Base-by-base conservation (phyloP, 345 rosid species). In the Nephelium lappaceum region DNA sequence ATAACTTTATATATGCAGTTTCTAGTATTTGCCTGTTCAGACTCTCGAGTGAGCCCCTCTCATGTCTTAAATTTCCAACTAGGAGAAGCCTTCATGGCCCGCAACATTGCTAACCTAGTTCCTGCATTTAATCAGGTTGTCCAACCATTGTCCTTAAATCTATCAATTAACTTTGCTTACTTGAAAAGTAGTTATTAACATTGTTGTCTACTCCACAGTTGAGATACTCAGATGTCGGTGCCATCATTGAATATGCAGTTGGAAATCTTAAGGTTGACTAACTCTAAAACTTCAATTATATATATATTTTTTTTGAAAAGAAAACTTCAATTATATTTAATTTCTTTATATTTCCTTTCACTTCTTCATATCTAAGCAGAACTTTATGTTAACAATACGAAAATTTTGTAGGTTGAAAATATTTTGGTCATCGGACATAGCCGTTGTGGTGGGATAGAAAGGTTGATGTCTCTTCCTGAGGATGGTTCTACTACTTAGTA, bases 21-120 rank as follows among this genome's bases (percentile, higher is more conserved):
- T 60, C 62, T 83, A 42, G 82, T 83, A 27, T 83, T 83, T 68
- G 87, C 89, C 0, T 89, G 92, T 86, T 87, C 87, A 19, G 92
- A 89, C 81, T 87, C 92, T 9, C 81, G 90, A 36, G 89, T 87
- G 60, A 80, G 90, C 75, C 92, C 92, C 62, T 84, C 90, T 8
- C 83, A 83, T 79, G 80, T 89, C 65, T 85, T 87, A 9, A 36
- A 83, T 84, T 85, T 89, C 25, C 86, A 85, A 11, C 89, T 84
- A 41, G 92, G 92, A 51, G 87, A 87, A 27, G 92, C 90, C 21
- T 89, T 89, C 83, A 75, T 84, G 69, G 84, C 71, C 69, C 88
- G 87, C 79, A 89, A 89, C 81, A 83, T 89, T 19, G 90, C 89
- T 67, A 84, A 84, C 76, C 65, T 89, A 84, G 90, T 87, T 71